Evolutionary conservation across 495 filamentous ascomycete species (phyloP).

Genomic region (Jackrogersella multiformis): DNA sequence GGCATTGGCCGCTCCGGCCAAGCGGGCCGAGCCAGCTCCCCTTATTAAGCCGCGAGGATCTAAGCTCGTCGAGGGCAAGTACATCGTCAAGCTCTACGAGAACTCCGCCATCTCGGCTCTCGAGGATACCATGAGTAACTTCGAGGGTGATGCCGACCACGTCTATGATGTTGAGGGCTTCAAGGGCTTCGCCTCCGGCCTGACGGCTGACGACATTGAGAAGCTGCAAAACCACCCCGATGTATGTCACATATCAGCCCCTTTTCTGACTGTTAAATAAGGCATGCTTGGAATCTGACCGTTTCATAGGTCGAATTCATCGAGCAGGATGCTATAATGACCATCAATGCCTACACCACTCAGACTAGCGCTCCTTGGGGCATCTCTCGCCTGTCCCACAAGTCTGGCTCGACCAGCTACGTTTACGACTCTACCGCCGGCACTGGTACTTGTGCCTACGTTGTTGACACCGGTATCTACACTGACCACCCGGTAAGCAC

Average conservation of each 20-base stretch:
- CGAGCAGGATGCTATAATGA: conserved; percentile 61
- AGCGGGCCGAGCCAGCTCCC: conserved; percentile 46
- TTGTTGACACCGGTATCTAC: conserved; percentile 70
- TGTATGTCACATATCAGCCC: conserved; percentile 31
- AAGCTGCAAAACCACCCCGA: conserved; percentile 54
- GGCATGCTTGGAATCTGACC: conserved; percentile 25
- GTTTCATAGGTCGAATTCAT: conserved; percentile 60
- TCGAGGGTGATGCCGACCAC: conserved; percentile 49
- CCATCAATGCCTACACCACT: conserved; percentile 56
- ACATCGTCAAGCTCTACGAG: conserved; percentile 66
- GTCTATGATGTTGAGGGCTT: conserved; percentile 54
- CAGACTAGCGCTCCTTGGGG: conserved; percentile 69
- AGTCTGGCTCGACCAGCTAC: conserved; percentile 61
- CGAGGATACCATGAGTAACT: conserved; percentile 43
- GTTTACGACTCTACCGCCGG: conserved; percentile 68
- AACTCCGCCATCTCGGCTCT: conserved; percentile 47
- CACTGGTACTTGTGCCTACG: conserved; percentile 65
- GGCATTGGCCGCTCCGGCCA: conserved; percentile 48
- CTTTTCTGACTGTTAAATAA: too few species aligned
- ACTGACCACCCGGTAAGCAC: conserved; percentile 66
- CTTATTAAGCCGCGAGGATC: conserved; percentile 49
- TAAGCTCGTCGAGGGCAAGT: conserved; percentile 58
- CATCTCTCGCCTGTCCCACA: conserved; percentile 66
- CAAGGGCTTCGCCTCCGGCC: conserved; percentile 55
- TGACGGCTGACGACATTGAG: conserved; percentile 51